These are phyloP conservation scores for Lodderomyces oxycetoniae DNA, from an alignment of 1,139 yeast species.

Conservation along the genomic window DNA sequence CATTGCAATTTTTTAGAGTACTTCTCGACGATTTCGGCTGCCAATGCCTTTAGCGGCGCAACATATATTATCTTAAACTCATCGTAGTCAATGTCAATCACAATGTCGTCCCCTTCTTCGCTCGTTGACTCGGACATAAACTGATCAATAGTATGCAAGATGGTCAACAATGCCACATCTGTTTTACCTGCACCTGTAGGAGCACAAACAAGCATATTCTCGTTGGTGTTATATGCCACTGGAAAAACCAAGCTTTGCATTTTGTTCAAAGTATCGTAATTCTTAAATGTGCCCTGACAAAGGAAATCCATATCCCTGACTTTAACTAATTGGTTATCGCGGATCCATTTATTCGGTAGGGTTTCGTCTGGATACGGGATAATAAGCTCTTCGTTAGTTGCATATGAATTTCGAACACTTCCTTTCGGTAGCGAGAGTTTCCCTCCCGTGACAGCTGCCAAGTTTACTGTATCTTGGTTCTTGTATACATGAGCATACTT, in stretches of 20 bases:
- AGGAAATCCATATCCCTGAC: conserved; percentile 64
- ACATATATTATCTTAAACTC: conserved; percentile 90
- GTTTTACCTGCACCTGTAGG: conserved; percentile 99
- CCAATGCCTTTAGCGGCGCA: conserved; percentile 94
- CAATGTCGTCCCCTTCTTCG: conserved; percentile 42
- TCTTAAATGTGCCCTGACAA: conserved; percentile 81
- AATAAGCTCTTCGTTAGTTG: conserved; percentile 74
- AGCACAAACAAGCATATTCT: conserved; percentile 95
- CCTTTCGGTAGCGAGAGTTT: conserved; percentile 78
- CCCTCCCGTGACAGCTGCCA: conserved; percentile 74
- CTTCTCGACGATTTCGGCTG: conserved; percentile 95
- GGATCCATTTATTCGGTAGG: conserved; percentile 40
- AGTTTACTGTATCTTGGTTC: conserved; percentile 57
- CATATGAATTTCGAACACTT: conserved; percentile 58
- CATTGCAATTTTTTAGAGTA: conserved; percentile 73
- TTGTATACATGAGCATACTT: conserved; percentile 87
- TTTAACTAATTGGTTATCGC: conserved; percentile 52
- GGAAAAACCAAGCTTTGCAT: conserved; percentile 92
- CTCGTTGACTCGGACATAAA: conserved; percentile 44
- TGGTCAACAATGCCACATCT: conserved; percentile 85
- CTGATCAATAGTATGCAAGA: conserved; percentile 77
- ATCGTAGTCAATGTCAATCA: conserved; percentile 65
- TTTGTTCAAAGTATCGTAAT: conserved; percentile 72
- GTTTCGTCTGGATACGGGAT: conserved; percentile 67
- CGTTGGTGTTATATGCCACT: conserved; percentile 88